Base-by-base conservation (phyloP, 768 basidiomycete species). In the Scleroderma citrinum region DNA sequence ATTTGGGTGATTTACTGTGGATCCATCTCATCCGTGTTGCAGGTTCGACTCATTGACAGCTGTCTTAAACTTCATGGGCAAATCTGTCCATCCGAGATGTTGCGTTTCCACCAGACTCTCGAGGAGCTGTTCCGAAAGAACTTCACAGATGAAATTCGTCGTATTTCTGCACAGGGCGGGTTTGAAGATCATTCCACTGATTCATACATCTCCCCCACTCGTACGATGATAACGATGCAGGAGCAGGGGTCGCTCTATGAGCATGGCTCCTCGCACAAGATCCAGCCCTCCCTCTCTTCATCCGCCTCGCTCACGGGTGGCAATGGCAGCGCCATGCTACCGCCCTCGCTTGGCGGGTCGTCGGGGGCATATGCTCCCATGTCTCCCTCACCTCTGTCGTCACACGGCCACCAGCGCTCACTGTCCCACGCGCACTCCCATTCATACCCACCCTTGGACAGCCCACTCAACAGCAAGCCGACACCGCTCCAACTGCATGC, bases 61-160 rank as follows among this genome's bases (percentile, higher is more conserved):
- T 93, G 91, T 61, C 74, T 97, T 46, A 81, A 80, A 56, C 75
- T 97, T 5, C 93, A 98, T 61, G 83, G 82, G 2, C 76, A 81
- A 39, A 69, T 95, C 26, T 93, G 92, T 61, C 81, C 89, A 0
- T 77, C 81, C 12, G 92, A 93, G 63, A 95, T 96, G 77, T 70
- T 86, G n/a, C 78, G 83, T 5, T 97, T 97, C 77, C 94, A 98
- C 62, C 83, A 85, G 51, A 92, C 91, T 0, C 73, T 98, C 39
- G 85, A 89, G 62, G 83, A 78, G 52, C 86, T 92, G 67, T 92
- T 91, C 74, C 78, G 73, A 48, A 88, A 85, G 65, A 90, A 90
- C 59, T 92, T 90, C 69, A 67, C 78, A 3, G 90, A 92, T 32
- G 90, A 92, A 61, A 85, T 92, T 39, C 76, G 78, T 44, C 80